Conservation (phyloP, 192 early-diverging fungal species). For the Martensiomyces pterosporus region DNA sequence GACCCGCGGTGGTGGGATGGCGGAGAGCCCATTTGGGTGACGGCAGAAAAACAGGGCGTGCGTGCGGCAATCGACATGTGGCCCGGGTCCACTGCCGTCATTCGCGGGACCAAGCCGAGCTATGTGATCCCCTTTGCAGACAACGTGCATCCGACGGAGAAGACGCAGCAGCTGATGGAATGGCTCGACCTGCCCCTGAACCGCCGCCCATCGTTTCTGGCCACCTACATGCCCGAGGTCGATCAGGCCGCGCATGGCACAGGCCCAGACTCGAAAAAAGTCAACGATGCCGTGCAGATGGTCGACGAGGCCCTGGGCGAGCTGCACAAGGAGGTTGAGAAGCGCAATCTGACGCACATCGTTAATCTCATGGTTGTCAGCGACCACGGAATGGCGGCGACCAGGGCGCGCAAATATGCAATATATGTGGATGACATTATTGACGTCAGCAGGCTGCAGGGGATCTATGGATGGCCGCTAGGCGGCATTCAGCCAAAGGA, state of each 20-base stretch:
- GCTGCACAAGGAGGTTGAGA: conserved; percentile 54
- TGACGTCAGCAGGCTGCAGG: conserved; percentile 50
- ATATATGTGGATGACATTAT: conserved; percentile 77
- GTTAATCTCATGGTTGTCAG: conserved; percentile 70
- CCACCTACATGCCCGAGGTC: conserved; percentile 76
- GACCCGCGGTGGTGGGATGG: conserved; percentile 79
- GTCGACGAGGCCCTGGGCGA: conserved; percentile 62
- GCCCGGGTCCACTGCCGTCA: conserved; percentile 69
- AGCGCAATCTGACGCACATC: conserved; percentile 55
- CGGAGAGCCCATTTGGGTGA: conserved; percentile 91
- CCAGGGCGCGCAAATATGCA: conserved; percentile 44
- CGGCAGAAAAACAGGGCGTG: conserved; percentile 68
- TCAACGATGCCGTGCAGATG: conserved; percentile 53
- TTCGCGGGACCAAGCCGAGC: conserved; percentile 56
- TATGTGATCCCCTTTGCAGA: conserved; percentile 58
- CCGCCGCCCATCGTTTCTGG: conserved; percentile 68
- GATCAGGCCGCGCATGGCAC: conserved; percentile 71
- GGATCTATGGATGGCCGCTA: conserved; percentile 61
- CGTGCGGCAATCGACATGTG: conserved; percentile 80
- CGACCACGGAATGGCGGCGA: conserved; percentile 84
- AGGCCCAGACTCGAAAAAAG: conserved; percentile 63
- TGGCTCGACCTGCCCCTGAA: conserved; percentile 78
- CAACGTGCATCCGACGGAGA: conserved; percentile 44
- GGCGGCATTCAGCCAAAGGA: conserved; percentile 58
- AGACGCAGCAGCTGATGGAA: conserved; percentile 57